These are phyloP conservation scores for Cicer cuneatum DNA, from an alignment of 306 rosid genomes.

Conservation along the genomic window DNA sequence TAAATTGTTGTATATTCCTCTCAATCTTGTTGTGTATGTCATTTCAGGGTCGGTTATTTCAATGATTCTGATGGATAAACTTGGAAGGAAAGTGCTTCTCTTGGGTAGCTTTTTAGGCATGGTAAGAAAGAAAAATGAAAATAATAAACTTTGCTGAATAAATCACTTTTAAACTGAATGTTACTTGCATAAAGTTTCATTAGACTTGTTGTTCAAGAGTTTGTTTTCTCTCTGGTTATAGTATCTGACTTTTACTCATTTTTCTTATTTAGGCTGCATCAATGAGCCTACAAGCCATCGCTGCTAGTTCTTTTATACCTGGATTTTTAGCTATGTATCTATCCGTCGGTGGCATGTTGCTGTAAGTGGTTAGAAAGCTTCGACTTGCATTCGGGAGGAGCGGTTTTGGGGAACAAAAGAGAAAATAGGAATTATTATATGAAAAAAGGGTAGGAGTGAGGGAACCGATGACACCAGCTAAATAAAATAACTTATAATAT, in stretches of 20 bases:
- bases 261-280: constrained; percentile 66
- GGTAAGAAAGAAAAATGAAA: constrained; percentile 58
- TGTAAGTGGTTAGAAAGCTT: constrained; percentile 63
- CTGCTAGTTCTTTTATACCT: constrained; percentile 63
- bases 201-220: constrained; percentile 9
- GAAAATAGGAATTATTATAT: constrained; percentile 6
- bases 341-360: constrained; percentile 81
- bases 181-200: constrained; percentile 28
- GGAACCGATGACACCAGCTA: neutral
- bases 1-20: constrained; percentile 36
- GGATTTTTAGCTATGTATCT: constrained; percentile 64
- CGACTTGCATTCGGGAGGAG: constrained; percentile 24
- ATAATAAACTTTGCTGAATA: constrained; percentile 31
- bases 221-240: constrained; percentile 34
- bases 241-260: constrained; percentile 34
- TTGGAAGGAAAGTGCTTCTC: constrained; percentile 81
- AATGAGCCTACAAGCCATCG: constrained; percentile 72
- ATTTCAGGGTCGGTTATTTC: constrained; percentile 74
- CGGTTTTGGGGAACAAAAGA: neutral
- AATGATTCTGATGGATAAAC: constrained; percentile 88
- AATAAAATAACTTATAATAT: neutral
- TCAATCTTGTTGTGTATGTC: constrained; percentile 38
- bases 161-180: constrained; percentile 1
- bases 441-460: neutral
- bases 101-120: constrained; percentile 84